These are phyloP conservation scores for Crepidotus variabilis DNA, from an alignment of 768 basidiomycete species.

Conservation along the genomic window DNA sequence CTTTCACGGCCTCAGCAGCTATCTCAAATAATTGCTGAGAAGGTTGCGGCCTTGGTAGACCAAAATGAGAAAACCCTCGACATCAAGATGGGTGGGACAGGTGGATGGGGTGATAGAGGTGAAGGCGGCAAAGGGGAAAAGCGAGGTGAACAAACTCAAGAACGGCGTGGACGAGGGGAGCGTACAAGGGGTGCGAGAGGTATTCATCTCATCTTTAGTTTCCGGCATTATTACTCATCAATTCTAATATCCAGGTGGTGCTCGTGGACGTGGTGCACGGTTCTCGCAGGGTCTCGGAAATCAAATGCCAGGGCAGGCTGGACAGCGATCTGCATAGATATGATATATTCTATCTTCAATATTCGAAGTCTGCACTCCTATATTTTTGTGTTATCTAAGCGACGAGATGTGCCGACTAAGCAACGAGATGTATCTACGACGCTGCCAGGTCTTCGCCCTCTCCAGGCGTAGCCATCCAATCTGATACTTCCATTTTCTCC, in stretches of 20 bases:
- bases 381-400: neutral
- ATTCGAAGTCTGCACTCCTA: neutral
- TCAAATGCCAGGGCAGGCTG: slow-evolving; percentile 55
- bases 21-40: slow-evolving; percentile 86
- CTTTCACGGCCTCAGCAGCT: slow-evolving; percentile 85
- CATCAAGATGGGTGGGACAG: slow-evolving; percentile 67
- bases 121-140: slow-evolving; percentile 76
- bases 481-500: slow-evolving; percentile 33
- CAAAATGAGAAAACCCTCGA: slow-evolving; percentile 91
- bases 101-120: slow-evolving; percentile 62
- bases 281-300: slow-evolving; percentile 83
- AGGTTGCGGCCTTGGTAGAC: slow-evolving; percentile 80
- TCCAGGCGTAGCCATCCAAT: slow-evolving; percentile 31
- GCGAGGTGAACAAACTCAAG: slow-evolving; percentile 74
- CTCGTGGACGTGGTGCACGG: slow-evolving; percentile 70
- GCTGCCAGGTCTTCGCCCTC: slow-evolving; percentile 9
- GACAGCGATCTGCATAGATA: slow-evolving; percentile 27
- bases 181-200: slow-evolving; percentile 61
- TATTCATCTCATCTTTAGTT: slow-evolving; percentile 24
- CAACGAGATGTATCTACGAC: neutral
- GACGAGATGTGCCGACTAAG: neutral
- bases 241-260: slow-evolving; percentile 42
- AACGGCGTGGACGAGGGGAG: slow-evolving; percentile 73
- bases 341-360: neutral
- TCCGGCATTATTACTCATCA: neutral